These are phyloP conservation scores for Rhododendron henanense DNA, from an alignment of 148 eudicot genomes.

Conservation along the genomic window DNA sequence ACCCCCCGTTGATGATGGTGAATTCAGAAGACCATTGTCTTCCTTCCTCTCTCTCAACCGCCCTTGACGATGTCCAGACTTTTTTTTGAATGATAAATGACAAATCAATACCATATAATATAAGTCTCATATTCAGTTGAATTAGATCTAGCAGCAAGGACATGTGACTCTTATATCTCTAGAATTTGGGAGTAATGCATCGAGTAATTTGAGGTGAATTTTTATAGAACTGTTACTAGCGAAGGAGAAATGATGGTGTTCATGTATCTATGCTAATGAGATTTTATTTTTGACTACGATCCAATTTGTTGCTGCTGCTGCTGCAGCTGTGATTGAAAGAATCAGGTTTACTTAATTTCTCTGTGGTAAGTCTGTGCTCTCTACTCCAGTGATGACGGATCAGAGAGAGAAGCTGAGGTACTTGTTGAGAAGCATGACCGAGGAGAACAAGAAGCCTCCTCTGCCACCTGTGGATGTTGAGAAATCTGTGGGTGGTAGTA, in stretches of 20 bases:
- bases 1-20: not conserved
- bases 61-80: not conserved
- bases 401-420: too few species aligned
- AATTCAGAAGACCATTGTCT: not conserved
- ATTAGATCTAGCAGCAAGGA: not conserved
- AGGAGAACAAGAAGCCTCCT: too few species aligned
- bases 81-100: not conserved
- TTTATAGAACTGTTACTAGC: not conserved
- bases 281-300: not conserved
- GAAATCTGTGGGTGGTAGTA: too few species aligned
- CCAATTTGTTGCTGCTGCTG: too few species aligned
- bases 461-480: too few species aligned
- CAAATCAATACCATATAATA: not conserved
- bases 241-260: not conserved
- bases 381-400: too few species aligned
- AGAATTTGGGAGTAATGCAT: not conserved
- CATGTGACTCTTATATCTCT: not conserved
- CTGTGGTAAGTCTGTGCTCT: not conserved
- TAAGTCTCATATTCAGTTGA: too few species aligned
- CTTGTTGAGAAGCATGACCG: too few species aligned
- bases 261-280: not conserved
- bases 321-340: not conserved
- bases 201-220: not conserved
- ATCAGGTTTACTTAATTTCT: not conserved
- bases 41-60: not conserved